Conservation (phyloP, 805 yeast species). For the Pachysolen tannophilus region DNA sequence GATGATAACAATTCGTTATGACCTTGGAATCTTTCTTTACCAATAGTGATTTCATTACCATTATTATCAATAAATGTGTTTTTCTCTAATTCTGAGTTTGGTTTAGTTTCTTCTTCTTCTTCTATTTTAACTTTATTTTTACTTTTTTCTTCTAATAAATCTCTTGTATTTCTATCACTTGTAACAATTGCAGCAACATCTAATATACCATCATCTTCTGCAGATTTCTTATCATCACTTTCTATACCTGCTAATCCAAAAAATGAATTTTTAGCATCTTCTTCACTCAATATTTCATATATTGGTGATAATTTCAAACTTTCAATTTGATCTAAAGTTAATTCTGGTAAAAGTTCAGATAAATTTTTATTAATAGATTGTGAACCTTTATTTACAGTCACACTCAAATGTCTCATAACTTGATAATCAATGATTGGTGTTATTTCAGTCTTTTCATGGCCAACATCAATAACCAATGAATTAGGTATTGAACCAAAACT, state of each 20-base stretch:
- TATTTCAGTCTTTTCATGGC: constrained; percentile 66
- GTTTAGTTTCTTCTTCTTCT: constrained; percentile 17
- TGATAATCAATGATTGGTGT: constrained; percentile 74
- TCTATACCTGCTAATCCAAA: constrained; percentile 45
- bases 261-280: constrained; percentile 52
- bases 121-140: constrained; percentile 9
- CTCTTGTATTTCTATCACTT: constrained; percentile 59
- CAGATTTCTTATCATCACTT: constrained; percentile 18
- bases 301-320: constrained; percentile 66
- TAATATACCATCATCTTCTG: constrained; percentile 62
- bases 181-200: constrained; percentile 89
- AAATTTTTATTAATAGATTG: constrained; percentile 48
- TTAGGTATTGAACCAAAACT: constrained; percentile 62
- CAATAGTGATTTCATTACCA: constrained; percentile 61
- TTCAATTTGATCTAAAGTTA: constrained; percentile 55
- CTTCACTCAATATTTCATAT: constrained; percentile 71
- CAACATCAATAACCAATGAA: constrained; percentile 74
- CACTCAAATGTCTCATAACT: constrained; percentile 42
- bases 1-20: constrained; percentile 47
- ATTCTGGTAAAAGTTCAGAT: constrained; percentile 45
- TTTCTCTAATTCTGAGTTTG: constrained; percentile 65
- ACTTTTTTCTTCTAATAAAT: constrained; percentile 19
- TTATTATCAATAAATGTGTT: constrained; percentile 57
- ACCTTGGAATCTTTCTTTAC: constrained; percentile 86
- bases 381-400: constrained; percentile 47